Evolutionary conservation across 495 filamentous ascomycete species (phyloP).

Genomic region (Paragyromitra xinjiangensis): DNA sequence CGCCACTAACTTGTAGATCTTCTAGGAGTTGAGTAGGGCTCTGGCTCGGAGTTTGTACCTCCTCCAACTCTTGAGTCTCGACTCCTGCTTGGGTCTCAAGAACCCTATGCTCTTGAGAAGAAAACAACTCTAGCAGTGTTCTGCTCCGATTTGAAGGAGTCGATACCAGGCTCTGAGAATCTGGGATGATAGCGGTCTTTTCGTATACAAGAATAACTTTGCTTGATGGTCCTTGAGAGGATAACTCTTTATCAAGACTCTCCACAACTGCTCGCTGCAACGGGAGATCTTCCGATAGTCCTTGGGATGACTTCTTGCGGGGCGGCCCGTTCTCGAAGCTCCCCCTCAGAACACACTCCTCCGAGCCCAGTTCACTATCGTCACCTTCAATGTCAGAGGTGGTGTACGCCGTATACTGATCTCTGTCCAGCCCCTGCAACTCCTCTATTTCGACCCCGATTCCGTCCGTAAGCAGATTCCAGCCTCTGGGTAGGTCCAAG

Average conservation of each 20-base stretch:
- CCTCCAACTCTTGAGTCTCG: not conserved
- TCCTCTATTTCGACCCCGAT: conserved; percentile 14
- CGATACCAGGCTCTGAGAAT: conserved; percentile 20
- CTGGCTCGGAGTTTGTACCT: not conserved
- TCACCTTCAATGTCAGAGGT: conserved; percentile 4
- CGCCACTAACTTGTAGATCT: not conserved
- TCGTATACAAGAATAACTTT: conserved; percentile 30
- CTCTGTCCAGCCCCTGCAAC: conserved; percentile 1
- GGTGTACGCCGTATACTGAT: conserved; percentile 17
- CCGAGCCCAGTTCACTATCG: not conserved
- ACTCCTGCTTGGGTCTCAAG: not conserved
- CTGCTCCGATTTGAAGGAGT: not conserved
- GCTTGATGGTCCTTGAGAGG: conserved; percentile 18
- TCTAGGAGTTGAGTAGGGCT: not conserved
- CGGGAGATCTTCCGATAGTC: not conserved
- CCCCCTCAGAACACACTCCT: not conserved
- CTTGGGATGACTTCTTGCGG: not conserved
- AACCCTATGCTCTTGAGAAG: conserved; percentile 18
- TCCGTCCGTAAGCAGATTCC: not conserved
- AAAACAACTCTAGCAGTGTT: not conserved
- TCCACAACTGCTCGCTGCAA: not conserved
- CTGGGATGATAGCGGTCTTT: conserved; percentile 17
- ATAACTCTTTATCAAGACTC: conserved; percentile 18
- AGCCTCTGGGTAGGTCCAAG: not conserved
- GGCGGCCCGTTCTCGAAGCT: not conserved